These are phyloP conservation scores for Boletellus emodensis DNA, from an alignment of 768 basidiomycete species.

Conservation along the genomic window DNA sequence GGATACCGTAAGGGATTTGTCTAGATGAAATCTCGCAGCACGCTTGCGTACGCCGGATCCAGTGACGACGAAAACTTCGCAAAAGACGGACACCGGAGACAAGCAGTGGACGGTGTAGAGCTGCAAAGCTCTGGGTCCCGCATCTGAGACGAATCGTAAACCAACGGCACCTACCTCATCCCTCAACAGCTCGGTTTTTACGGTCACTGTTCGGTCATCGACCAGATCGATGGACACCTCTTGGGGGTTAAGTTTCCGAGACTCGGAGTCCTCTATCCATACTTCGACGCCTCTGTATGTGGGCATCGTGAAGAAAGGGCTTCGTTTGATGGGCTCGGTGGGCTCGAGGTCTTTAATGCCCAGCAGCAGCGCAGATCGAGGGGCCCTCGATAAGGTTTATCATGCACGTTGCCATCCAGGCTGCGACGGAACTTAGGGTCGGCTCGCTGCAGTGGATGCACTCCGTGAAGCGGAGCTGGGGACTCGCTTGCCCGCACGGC, in stretches of 20 bases:
- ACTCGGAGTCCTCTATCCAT: slow-evolving; percentile 16
- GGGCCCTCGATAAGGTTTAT: slow-evolving; percentile 1
- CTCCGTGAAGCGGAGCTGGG: background rate
- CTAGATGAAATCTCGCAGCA: slow-evolving; percentile 13
- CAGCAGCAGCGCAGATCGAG: background rate
- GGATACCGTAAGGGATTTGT: slow-evolving; percentile 2
- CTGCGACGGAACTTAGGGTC: background rate
- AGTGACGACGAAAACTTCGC: slow-evolving; percentile 12
- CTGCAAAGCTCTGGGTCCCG: background rate
- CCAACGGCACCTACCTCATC: slow-evolving; percentile 6
- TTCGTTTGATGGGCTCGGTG: background rate
- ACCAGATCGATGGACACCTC: slow-evolving; percentile 8
- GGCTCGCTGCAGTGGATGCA: too few species aligned
- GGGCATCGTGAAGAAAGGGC: slow-evolving; percentile 10
- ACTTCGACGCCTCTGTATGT: slow-evolving; percentile 12
- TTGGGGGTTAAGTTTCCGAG: slow-evolving; percentile 3
- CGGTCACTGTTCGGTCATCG: slow-evolving; percentile 8
- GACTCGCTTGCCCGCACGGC: background rate
- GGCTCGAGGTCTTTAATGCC: background rate
- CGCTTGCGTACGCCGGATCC: background rate
- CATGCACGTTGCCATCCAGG: background rate
- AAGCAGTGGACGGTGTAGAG: slow-evolving; percentile 15
- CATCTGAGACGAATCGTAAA: background rate
- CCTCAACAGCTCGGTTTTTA: slow-evolving; percentile 7
- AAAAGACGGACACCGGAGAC: slow-evolving; percentile 13